These are phyloP conservation scores for Obelidium mucronatum DNA, from an alignment of 192 early-diverging fungal species.

Conservation along the genomic window DNA sequence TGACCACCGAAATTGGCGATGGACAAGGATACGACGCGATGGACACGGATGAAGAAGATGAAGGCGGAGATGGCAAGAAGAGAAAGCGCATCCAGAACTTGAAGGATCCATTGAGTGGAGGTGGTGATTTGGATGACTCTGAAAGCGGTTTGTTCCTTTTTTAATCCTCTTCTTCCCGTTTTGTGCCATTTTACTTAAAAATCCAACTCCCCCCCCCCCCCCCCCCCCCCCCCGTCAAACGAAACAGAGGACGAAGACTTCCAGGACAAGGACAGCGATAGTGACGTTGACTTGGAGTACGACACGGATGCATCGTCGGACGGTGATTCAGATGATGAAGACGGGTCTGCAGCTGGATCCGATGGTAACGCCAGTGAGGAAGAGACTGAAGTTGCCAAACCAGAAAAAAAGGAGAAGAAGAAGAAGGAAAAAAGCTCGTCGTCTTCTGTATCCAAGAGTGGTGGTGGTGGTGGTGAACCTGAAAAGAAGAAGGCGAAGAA, in stretches of 20 bases:
- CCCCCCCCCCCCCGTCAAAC: neutral
- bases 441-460: neutral
- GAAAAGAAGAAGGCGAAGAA: constrained; percentile 73
- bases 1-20: constrained; percentile 38
- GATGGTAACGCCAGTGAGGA: constrained; percentile 24
- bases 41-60: constrained; percentile 44
- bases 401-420: neutral
- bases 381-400: constrained; percentile 4
- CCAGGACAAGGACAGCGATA: constrained; percentile 35
- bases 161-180: neutral
- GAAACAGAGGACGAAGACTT: constrained; percentile 39
- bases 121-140: constrained; percentile 35
- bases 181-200: no score
- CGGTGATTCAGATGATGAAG: constrained; percentile 25
- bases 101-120: constrained; percentile 19
- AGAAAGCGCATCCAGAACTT: constrained; percentile 16
- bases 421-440: constrained; percentile 27
- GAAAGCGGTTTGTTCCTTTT: constrained; percentile 33
- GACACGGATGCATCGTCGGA: constrained; percentile 33
- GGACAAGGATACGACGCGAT: constrained; percentile 55
- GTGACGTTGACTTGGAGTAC: constrained; percentile 35
- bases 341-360: constrained; percentile 16
- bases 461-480: constrained; percentile 18
- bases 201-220: no score
- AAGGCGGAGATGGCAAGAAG: constrained; percentile 34